These are phyloP conservation scores for Sugiyamaella smithiae DNA, from an alignment of 805 yeast genomes.

Conservation along the genomic window DNA sequence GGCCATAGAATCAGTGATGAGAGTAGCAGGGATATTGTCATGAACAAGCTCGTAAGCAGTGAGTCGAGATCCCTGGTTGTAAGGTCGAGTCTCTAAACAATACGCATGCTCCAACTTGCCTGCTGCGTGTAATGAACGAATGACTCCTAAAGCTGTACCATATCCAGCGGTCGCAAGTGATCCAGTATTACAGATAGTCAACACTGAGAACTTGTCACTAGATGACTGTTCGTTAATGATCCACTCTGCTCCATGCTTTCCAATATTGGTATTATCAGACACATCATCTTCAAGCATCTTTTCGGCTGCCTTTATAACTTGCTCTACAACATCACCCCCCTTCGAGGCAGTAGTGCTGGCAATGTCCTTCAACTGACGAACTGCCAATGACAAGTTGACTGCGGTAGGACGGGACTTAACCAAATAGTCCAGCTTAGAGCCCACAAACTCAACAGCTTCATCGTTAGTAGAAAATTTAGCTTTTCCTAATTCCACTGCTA, in stretches of 20 bases:
- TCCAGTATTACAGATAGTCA: constrained; percentile 96
- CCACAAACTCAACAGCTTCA: constrained; percentile 35
- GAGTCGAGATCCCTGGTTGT: constrained; percentile 91
- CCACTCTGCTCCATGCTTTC: constrained; percentile 76
- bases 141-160: constrained; percentile 94
- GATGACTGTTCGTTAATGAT: constrained; percentile 44
- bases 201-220: constrained; percentile 65
- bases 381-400: constrained; percentile 82
- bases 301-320: constrained; percentile 38
- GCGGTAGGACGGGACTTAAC: constrained; percentile 91
- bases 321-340: constrained; percentile 35
- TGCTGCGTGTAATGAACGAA: constrained; percentile 59
- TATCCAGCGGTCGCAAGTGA: constrained; percentile 96
- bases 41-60: constrained; percentile 88
- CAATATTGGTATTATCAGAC: constrained; percentile 72
- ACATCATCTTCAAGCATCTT: constrained; percentile 71
- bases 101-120: constrained; percentile 67
- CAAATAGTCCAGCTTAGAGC: constrained; percentile 57
- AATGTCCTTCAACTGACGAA: constrained; percentile 45
- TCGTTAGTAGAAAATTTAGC: constrained; percentile 3
- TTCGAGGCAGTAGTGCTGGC: constrained; percentile 24
- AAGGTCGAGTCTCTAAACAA: constrained; percentile 93
- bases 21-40: constrained; percentile 82
- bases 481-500: constrained; percentile 63
- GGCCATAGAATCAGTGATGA: constrained; percentile 90